Evolutionary conservation across 495 filamentous ascomycete genomes (phyloP).

Genomic region (Hyaloscypha hepaticicola): DNA sequence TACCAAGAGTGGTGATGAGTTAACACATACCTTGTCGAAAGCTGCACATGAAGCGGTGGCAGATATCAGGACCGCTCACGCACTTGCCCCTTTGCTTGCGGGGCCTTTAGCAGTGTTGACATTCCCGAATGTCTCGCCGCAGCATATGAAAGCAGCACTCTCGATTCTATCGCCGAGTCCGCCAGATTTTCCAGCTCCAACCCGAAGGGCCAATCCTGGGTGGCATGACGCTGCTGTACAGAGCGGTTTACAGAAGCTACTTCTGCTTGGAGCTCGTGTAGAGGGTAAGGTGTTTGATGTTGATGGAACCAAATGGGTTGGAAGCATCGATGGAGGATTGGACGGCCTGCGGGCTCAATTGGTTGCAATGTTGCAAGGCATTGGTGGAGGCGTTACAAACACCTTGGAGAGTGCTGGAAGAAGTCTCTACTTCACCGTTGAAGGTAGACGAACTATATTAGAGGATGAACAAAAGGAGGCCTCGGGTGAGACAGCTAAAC

Average conservation of each 20-base stretch:
- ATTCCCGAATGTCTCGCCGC: conserved; percentile 80
- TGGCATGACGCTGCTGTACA: conserved; percentile 78
- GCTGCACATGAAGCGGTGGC: conserved; percentile 61
- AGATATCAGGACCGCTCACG: conserved; percentile 47
- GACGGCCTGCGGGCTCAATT: conserved; percentile 81
- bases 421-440: conserved; percentile 80
- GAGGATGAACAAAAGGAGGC: conserved; percentile 58
- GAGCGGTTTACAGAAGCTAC: conserved; percentile 77
- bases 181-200: conserved; percentile 73
- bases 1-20: conserved; percentile 45
- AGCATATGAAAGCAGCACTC: conserved; percentile 75
- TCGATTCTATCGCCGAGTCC: conserved; percentile 69
- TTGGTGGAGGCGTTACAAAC: conserved; percentile 69
- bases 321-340: conserved; percentile 77
- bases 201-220: conserved; percentile 67
- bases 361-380: conserved; percentile 70
- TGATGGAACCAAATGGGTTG: conserved; percentile 78
- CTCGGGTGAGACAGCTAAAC: conserved; percentile 27
- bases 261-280: conserved; percentile 81
- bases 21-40: conserved; percentile 75
- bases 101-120: conserved; percentile 78
- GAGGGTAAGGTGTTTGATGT: conserved; percentile 79
- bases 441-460: conserved; percentile 77
- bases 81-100: conserved; percentile 68
- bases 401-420: conserved; percentile 72